A percentile compares a stretch with the other conserved stretches of the same genome.
phyloP scores from a whole-genome alignment of 2,329 filamentous ascomycete species.

The Coniella lustricola region DNA sequence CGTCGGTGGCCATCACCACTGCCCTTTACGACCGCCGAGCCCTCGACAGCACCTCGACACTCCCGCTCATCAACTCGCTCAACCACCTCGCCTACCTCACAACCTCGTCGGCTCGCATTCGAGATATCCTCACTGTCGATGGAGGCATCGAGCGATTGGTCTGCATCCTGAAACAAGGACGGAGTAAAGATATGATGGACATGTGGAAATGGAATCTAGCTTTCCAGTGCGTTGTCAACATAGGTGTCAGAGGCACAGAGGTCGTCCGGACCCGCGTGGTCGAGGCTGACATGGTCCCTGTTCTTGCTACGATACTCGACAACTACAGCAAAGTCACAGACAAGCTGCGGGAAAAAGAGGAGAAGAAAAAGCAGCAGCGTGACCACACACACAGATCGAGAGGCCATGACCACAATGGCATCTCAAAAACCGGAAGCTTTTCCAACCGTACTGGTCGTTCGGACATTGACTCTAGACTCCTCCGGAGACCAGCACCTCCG shows the following conservation, averaged over 20 bases:
- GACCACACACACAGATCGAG: conserved; percentile 46
- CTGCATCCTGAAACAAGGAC: conserved; percentile 94
- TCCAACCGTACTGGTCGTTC: conserved; percentile 45
- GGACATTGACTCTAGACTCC: conserved; percentile 53
- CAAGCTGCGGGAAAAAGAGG: conserved; percentile 78
- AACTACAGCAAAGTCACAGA: conserved; percentile 98
- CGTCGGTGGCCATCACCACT: conserved; percentile 86
- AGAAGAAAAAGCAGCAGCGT: conserved; percentile 61
- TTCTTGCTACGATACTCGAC: conserved; percentile 95
- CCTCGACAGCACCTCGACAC: conserved; percentile 94
- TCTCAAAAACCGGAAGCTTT: conserved; percentile 44
- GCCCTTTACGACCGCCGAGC: conserved; percentile 96
- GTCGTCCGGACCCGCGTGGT: conserved; percentile 90
- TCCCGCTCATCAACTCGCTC: conserved; percentile 96
- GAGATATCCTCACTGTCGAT: conserved; percentile 97
- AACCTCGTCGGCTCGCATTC: conserved; percentile 92
- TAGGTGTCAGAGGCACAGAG: conserved; percentile 92
- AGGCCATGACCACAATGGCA: conserved; percentile 41
- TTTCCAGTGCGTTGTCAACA: conserved; percentile 98
- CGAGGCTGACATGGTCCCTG: conserved; percentile 97
- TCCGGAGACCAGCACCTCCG: conserved; percentile 73
- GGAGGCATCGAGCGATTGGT: conserved; percentile 94
- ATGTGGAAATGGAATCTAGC: conserved; percentile 99
- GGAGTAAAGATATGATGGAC: conserved; percentile 98
- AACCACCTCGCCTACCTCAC: conserved; percentile 98